Percentiles rank a stretch among this genome's conserved stretches.
phyloP scores from a whole-genome alignment of 2,329 filamentous ascomycete species.

The Ploettnerulaceae sp. region DNA sequence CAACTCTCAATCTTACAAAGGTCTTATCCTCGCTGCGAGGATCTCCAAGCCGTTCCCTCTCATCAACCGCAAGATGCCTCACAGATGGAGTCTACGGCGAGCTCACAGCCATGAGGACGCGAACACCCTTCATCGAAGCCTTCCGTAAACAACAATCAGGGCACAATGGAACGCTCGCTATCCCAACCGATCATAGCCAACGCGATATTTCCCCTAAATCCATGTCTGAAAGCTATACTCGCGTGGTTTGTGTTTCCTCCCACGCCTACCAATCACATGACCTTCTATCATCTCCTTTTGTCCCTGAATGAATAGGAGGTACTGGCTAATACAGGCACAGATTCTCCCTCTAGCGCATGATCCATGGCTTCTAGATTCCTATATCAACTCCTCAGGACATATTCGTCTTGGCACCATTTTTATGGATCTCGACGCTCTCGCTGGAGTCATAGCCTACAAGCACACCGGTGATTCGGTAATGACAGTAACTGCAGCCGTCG shows the following conservation, averaged over 20 bases:
- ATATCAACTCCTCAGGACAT: conserved; percentile 64
- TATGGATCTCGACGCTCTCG: conserved; percentile 69
- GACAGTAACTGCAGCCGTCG: conserved; percentile 39
- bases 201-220: conserved; percentile 53
- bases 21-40: not conserved
- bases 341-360: conserved; percentile 60
- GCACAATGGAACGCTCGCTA: conserved; percentile 21
- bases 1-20: not conserved
- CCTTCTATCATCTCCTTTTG: no score
- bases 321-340: conserved; percentile 36
- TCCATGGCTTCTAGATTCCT: conserved; percentile 65
- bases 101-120: conserved; percentile 54
- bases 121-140: conserved; percentile 66
- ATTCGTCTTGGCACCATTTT: conserved; percentile 49
- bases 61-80: conserved; percentile 13
- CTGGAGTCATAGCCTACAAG: conserved; percentile 65
- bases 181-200: conserved; percentile 35
- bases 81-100: conserved; percentile 55
- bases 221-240: conserved; percentile 64
- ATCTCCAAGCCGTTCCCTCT: conserved; percentile 20
- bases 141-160: conserved; percentile 45
- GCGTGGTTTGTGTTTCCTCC: conserved; percentile 45
- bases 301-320: not conserved
- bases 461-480: conserved; percentile 57
- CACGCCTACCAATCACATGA: not conserved